phyloP scores from a whole-genome alignment of 768 basidiomycete species.

The Phlebiopsis flavidoalba region DNA sequence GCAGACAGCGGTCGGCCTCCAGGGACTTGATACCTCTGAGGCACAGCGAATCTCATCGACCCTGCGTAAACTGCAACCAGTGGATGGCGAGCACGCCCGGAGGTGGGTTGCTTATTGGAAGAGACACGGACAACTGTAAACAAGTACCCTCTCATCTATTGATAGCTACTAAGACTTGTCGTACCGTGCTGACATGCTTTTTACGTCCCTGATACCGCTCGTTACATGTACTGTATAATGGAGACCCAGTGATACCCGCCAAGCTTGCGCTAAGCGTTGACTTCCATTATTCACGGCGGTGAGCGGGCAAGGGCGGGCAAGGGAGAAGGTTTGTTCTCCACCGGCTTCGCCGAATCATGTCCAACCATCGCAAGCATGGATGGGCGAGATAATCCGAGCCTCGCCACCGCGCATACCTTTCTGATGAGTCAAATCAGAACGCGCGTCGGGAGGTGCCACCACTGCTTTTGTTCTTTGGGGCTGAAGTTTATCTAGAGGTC shows the following conservation, averaged over 20 bases:
- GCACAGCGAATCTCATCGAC: constrained; percentile 3
- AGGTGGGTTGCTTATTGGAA: constrained; percentile 10
- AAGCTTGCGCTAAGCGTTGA: background rate
- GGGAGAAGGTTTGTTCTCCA: background rate
- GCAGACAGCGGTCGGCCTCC: constrained; percentile 6
- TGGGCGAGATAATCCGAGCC: background rate
- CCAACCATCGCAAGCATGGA: background rate
- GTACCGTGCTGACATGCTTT: background rate
- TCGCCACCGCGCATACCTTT: background rate
- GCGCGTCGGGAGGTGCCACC: background rate
- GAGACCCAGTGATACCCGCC: background rate
- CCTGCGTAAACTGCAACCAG: background rate
- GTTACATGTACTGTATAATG: background rate
- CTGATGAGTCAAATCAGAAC: background rate
- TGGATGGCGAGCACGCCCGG: background rate
- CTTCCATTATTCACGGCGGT: background rate
- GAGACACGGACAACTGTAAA: background rate
- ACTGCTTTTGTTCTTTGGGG: background rate
- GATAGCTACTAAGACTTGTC: background rate
- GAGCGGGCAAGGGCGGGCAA: too few relatives aligned
- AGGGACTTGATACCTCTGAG: constrained; percentile 8
- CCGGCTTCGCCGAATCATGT: background rate
- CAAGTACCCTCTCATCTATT: background rate
- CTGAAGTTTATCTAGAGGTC: background rate
- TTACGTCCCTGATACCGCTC: background rate